phyloP scores from a whole-genome alignment of 306 rosid genomes.

The Hippophae tibetana region DNA sequence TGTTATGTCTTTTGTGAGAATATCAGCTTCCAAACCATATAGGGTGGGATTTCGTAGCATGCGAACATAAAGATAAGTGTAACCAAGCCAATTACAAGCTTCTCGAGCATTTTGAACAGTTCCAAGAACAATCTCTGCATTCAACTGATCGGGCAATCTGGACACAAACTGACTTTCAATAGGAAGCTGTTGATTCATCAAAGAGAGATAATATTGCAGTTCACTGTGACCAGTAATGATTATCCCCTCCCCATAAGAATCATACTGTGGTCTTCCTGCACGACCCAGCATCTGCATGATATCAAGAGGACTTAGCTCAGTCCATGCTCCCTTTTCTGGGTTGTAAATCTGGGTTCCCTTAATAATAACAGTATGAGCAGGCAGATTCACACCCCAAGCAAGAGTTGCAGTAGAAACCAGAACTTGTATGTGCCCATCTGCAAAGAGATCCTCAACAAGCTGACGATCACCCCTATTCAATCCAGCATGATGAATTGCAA shows the following conservation, averaged over 20 bases:
- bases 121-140: constrained; percentile 89
- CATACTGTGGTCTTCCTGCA: constrained; percentile 94
- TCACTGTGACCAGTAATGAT: constrained; percentile 86
- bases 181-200: constrained; percentile 92
- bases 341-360: constrained; percentile 93
- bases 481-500: constrained; percentile 97
- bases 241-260: constrained; percentile 83
- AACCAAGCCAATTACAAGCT: constrained; percentile 76
- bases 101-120: constrained; percentile 87
- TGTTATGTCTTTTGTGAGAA: constrained; percentile 48
- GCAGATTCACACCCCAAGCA: constrained; percentile 97
- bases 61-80: constrained; percentile 75
- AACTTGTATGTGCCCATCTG: constrained; percentile 91
- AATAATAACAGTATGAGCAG: constrained; percentile 85
- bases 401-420: constrained; percentile 95
- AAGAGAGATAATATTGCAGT: constrained; percentile 84
- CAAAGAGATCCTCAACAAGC: constrained; percentile 93
- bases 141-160: constrained; percentile 82
- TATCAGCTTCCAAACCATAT: constrained; percentile 71
- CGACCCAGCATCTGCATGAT: constrained; percentile 98
- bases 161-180: constrained; percentile 92
- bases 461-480: constrained; percentile 84
- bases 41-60: constrained; percentile 76
- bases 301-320: constrained; percentile 89
- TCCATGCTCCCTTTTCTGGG: constrained; percentile 97